Conservation (phyloP, 345 rosid genomes). For the Salix viminalis region DNA sequence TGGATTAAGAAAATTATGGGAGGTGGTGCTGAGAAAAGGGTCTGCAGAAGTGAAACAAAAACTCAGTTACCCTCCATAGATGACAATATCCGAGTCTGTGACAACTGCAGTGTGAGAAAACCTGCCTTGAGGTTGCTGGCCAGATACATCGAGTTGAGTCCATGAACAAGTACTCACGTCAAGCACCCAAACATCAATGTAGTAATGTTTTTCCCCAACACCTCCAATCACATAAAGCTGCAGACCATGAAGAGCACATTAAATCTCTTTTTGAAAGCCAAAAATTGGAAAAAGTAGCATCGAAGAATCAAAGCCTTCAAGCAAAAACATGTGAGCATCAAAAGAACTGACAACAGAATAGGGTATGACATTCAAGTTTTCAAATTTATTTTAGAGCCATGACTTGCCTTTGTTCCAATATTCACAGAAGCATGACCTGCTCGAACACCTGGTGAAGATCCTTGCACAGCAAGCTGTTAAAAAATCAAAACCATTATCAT, state of each 20-base stretch:
- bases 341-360: not conserved
- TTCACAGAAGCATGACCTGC: conserved; percentile 71
- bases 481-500: not conserved
- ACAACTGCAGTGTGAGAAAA: conserved; percentile 71
- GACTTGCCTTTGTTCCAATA: conserved; percentile 51
- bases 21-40: not conserved
- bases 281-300: too few species aligned
- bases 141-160: conserved; percentile 45
- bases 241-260: not conserved
- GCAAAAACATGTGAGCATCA: not conserved
- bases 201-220: conserved; percentile 66
- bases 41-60: not conserved
- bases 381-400: not conserved
- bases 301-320: not conserved
- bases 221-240: conserved; percentile 69
- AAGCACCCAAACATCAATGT: conserved; percentile 64
- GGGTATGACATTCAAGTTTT: not conserved
- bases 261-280: not conserved
- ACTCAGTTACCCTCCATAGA: conserved; percentile 61
- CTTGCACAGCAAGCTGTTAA: conserved; percentile 48
- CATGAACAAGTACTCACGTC: conserved; percentile 41
- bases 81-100: conserved; percentile 36
- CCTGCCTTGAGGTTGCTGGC: conserved; percentile 69
- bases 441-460: conserved; percentile 55
- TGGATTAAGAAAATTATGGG: not conserved